Evolutionary conservation across 1,284 basidiomycete species (phyloP).

Genomic region (Rhodotorula sp.): DNA sequence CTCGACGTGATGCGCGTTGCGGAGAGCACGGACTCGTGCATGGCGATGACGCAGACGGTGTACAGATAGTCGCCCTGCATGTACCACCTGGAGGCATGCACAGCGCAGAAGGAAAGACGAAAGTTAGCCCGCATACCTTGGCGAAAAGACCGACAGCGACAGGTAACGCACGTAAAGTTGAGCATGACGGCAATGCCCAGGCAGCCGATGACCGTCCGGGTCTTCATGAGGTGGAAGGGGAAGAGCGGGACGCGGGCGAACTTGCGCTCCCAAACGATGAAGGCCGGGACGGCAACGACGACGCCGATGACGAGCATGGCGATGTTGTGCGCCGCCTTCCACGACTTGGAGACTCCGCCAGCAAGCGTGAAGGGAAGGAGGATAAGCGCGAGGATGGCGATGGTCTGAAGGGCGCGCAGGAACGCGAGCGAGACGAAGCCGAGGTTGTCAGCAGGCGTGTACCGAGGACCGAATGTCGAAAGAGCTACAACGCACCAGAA

Average conservation of each 20-base stretch:
- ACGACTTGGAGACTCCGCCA: slow-evolving; percentile 45
- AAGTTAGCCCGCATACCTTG: no score
- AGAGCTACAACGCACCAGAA: slow-evolving; percentile 45
- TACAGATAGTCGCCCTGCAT: slow-evolving; percentile 47
- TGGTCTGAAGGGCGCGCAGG: slow-evolving; percentile 31
- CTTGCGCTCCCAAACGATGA: slow-evolving; percentile 53
- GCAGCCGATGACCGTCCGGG: slow-evolving; percentile 52
- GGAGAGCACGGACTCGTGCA: slow-evolving; percentile 50
- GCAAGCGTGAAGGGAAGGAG: slow-evolving; percentile 54
- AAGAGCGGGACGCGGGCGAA: slow-evolving; percentile 48
- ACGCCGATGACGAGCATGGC: slow-evolving; percentile 53
- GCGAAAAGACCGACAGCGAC: no score
- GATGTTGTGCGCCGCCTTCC: slow-evolving; percentile 52
- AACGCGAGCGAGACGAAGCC: no score
- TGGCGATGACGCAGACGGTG: slow-evolving; percentile 52
- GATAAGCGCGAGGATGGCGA: slow-evolving; percentile 50
- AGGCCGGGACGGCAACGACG: slow-evolving; percentile 50
- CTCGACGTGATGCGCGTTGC: slow-evolving; percentile 50
- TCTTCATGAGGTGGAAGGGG: slow-evolving; percentile 47
- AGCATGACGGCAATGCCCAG: slow-evolving; percentile 52
- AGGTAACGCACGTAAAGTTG: slow-evolving; percentile 42
- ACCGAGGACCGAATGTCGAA: no score
- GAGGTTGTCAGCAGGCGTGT: no score
- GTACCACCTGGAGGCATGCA: slow-evolving; percentile 46
- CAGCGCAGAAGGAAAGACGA: no score